A percentile compares a stretch with the other conserved stretches of the same genome.
Conservation (phyloP, 148 eudicot genomes). For the Cornus suecica region DNA sequence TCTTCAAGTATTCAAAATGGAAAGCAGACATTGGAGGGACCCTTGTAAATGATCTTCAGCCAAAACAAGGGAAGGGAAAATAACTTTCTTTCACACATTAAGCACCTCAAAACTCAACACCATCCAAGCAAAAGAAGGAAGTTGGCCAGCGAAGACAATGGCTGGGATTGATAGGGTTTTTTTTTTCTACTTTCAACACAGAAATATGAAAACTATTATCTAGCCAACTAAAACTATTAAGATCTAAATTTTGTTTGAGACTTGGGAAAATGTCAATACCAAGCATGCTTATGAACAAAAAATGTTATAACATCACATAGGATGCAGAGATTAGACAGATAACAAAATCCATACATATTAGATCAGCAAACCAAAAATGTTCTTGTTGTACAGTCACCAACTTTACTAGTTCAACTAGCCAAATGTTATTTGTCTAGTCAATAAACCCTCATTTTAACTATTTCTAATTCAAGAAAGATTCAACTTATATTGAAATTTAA, state of each 20-base stretch:
- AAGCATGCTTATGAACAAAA: not conserved
- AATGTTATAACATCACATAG: not conserved
- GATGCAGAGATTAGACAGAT: not conserved
- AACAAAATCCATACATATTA: not conserved
- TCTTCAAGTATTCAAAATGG: not conserved
- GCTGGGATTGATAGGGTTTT: not conserved
- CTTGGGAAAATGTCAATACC: not conserved
- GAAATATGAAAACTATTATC: not conserved
- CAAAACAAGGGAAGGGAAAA: not conserved
- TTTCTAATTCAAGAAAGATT: no score
- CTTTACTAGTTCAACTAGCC: not conserved
- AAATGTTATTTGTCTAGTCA: not conserved
- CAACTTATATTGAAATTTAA: no score
- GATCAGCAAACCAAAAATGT: not conserved
- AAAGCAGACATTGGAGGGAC: not conserved
- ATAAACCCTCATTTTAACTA: no score
- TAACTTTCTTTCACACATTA: not conserved
- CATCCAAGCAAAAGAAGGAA: not conserved
- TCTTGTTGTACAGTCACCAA: not conserved
- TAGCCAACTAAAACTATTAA: not conserved
- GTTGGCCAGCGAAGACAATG: not conserved
- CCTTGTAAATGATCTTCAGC: not conserved
- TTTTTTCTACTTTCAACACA: not conserved
- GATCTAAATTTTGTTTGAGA: not conserved
- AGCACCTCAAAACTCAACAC: not conserved